A percentile compares a stretch with the other conserved stretches of the same genome.
Evolutionary conservation across 306 rosid species (phyloP).

Genomic region (Phaseolus lunatus): DNA sequence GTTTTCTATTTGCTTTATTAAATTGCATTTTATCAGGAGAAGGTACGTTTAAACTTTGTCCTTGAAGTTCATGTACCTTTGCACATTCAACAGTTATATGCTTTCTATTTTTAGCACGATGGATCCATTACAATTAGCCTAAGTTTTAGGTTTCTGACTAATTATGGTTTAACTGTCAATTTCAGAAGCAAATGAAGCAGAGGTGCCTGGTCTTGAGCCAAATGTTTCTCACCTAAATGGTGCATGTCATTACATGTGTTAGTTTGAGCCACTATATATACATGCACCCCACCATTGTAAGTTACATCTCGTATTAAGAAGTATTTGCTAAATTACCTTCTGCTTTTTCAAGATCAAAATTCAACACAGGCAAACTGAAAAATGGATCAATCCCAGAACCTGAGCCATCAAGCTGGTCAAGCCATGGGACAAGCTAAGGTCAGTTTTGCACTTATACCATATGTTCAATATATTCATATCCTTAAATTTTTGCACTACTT

Average conservation of each 20-base stretch:
- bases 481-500: background rate
- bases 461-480: background rate
- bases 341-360: background rate
- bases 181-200: background rate
- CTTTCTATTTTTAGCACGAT: slow-evolving; percentile 13
- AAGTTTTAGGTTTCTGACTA: slow-evolving; percentile 10
- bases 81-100: background rate
- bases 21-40: no score
- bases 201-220: slow-evolving; percentile 43
- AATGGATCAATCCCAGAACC: slow-evolving; percentile 50
- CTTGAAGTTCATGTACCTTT: no score
- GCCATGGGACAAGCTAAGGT: slow-evolving; percentile 56
- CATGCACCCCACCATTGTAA: background rate
- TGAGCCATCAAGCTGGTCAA: slow-evolving; percentile 53
- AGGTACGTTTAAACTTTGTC: no score
- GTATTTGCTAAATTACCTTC: background rate
- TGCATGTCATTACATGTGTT: slow-evolving; percentile 26
- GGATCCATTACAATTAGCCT: background rate
- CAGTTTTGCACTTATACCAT: background rate
- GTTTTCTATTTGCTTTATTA: no score
- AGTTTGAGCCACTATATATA: slow-evolving; percentile 22
- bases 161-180: background rate
- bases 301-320: background rate
- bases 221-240: slow-evolving; percentile 29
- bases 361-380: slow-evolving; percentile 4